Percentiles rank a stretch among this genome's conserved stretches.
Conservation (phyloP, 345 rosid species). For the Brassica nigra region DNA sequence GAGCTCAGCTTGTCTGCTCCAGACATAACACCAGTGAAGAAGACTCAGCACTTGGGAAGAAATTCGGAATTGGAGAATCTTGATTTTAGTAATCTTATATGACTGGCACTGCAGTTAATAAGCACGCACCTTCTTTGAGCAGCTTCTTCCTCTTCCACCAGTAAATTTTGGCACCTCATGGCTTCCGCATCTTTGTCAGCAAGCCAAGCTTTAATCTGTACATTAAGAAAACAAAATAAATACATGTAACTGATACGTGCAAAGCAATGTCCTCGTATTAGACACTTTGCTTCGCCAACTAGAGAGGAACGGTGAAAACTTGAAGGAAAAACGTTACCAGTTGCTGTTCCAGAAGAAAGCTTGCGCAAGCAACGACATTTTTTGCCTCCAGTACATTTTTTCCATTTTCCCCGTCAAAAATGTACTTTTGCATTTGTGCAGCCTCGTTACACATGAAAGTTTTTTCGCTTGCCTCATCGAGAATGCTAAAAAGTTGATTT, state of each 20-base stretch:
- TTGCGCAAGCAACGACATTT: conserved; percentile 77
- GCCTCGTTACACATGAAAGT: conserved; percentile 77
- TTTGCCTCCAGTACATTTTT: conserved; percentile 81
- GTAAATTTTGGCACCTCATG: conserved; percentile 84
- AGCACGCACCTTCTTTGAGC: conserved; percentile 72
- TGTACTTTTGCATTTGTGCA: conserved; percentile 74
- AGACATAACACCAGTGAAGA: conserved; percentile 21
- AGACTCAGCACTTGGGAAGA: conserved; percentile 7
- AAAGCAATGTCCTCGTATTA: conserved; percentile 11
- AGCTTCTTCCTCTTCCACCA: conserved; percentile 98
- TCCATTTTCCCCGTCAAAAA: conserved; percentile 85
- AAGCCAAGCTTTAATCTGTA: conserved; percentile 84
- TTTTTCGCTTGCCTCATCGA: conserved; percentile 96
- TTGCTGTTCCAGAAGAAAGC: conserved; percentile 88
- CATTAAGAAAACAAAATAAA: conserved; percentile 13
- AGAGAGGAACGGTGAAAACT: conserved; percentile 15
- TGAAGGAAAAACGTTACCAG: conserved; percentile 54
- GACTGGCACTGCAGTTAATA: conserved; percentile 14
- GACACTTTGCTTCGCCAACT: conserved; percentile 16
- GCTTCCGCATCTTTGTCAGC: conserved; percentile 97
- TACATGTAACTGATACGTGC: background rate
- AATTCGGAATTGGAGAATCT: background rate
- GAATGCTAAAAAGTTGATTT: conserved; percentile 69
- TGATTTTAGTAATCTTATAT: background rate
- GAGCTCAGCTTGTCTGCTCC: conserved; percentile 70